Conservation (phyloP, 140 eudicot genomes). For the Senecio squalidus region DNA sequence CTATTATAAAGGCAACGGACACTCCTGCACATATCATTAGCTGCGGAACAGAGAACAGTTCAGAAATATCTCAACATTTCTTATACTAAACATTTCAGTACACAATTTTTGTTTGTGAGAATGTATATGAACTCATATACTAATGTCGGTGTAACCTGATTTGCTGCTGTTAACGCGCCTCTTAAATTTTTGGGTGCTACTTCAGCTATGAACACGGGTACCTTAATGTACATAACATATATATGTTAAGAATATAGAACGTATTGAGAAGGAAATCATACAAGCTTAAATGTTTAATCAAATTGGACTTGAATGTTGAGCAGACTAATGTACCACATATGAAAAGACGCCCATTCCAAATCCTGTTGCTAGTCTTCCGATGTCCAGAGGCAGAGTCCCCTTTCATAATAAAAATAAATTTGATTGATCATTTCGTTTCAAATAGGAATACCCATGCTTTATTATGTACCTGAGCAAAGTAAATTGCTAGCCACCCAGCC, state of each 20-base stretch:
- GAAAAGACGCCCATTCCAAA: conserved; percentile 98
- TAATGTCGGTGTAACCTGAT: conserved; percentile 35
- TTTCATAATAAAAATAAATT: conserved; percentile 3
- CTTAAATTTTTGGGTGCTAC: conserved; percentile 77
- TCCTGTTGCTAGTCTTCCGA: conserved; percentile 95
- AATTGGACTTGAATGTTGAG: conserved; percentile 4
- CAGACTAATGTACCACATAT: conserved; percentile 63
- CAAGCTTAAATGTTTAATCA: too few relatives aligned
- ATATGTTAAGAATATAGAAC: too few relatives aligned
- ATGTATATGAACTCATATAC: background rate
- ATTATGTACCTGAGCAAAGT: conserved; percentile 70
- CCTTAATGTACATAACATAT: conserved; percentile 28
- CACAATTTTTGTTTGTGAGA: background rate
- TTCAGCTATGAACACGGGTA: conserved; percentile 92
- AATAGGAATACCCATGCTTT: conserved; percentile 1
- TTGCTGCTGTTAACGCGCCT: conserved; percentile 85
- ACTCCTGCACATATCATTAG: conserved; percentile 85
- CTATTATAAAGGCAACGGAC: conserved; percentile 67
- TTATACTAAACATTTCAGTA: background rate
- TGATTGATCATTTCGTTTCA: background rate
- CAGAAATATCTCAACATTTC: background rate
- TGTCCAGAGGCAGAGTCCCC: conserved; percentile 66
- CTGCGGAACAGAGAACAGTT: conserved; percentile 34
- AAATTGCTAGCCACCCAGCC: conserved; percentile 86
- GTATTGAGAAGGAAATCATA: too few relatives aligned